Conservation (phyloP, 1,284 basidiomycete genomes). For the Ganoderma lingzhi region DNA sequence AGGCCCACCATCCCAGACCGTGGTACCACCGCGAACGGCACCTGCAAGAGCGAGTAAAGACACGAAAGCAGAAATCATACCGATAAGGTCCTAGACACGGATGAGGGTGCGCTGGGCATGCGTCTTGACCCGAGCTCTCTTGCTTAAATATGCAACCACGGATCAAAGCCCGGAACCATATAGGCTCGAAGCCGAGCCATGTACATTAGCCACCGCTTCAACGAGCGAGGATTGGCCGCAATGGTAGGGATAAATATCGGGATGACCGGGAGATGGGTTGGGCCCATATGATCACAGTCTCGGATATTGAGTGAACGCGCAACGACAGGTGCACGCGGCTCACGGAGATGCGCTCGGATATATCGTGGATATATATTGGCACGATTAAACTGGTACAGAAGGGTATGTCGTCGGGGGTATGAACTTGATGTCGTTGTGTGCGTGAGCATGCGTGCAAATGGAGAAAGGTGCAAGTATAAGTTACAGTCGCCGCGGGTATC, state of each 20-base stretch:
- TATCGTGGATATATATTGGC: slow-evolving; percentile 40
- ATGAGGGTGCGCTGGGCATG: background rate
- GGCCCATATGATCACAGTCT: slow-evolving; percentile 33
- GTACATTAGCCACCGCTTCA: background rate
- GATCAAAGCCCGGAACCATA: slow-evolving; percentile 5
- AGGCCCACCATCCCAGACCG: slow-evolving; percentile 54
- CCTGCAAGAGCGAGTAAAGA: slow-evolving; percentile 37
- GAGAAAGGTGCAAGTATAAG: slow-evolving; percentile 29
- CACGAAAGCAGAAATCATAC: slow-evolving; percentile 36
- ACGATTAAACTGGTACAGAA: slow-evolving; percentile 31
- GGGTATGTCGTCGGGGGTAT: slow-evolving; percentile 32
- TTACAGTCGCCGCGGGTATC: slow-evolving; percentile 19
- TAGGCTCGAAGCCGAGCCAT: background rate
- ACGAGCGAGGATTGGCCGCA: slow-evolving; percentile 36
- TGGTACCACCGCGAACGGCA: slow-evolving; percentile 54
- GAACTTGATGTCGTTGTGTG: slow-evolving; percentile 21
- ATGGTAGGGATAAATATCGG: slow-evolving; percentile 39
- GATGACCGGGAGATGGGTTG: background rate
- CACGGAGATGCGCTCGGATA: slow-evolving; percentile 35
- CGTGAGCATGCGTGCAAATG: slow-evolving; percentile 16
- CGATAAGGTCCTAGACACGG: background rate
- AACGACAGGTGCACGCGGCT: slow-evolving; percentile 9
- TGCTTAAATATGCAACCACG: slow-evolving; percentile 23
- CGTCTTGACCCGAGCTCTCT: background rate
- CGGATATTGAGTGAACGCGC: background rate